Evolutionary conservation across 179 eudicot genomes (phyloP).

Genomic region (Camellia oleifera): DNA sequence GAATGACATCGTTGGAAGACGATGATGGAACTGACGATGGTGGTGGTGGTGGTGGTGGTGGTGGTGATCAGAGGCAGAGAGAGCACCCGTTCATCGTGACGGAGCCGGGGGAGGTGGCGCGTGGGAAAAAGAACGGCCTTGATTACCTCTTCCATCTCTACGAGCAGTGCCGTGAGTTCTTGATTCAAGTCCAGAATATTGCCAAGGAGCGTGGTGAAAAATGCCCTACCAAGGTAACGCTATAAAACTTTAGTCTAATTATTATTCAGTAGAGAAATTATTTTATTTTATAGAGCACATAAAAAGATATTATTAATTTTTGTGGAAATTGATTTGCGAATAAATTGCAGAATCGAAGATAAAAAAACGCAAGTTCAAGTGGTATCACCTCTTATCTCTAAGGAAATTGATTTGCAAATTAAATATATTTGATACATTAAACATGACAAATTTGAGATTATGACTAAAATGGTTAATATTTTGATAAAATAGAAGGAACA

Average conservation of each 20-base stretch:
- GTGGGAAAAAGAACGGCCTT: constrained; percentile 97
- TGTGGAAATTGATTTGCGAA: too few species aligned
- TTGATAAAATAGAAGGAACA: too few species aligned
- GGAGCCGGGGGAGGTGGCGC: constrained; percentile 98
- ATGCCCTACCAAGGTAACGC: constrained; percentile 86
- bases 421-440: too few species aligned
- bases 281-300: too few species aligned
- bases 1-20: constrained; percentile 25
- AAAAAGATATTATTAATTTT: too few species aligned
- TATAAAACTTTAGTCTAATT: not conserved
- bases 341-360: too few species aligned
- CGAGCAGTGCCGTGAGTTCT: constrained; percentile 91
- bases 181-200: constrained; percentile 81
- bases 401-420: too few species aligned
- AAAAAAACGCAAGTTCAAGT: too few species aligned
- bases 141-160: constrained; percentile 92
- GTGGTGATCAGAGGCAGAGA: constrained; percentile 60
- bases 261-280: too few species aligned
- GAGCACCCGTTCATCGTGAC: constrained; percentile 98
- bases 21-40: constrained; percentile 38
- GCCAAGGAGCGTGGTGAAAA: constrained; percentile 96
- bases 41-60: constrained; percentile 22
- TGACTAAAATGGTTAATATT: too few species aligned
- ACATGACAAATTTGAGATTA: too few species aligned
- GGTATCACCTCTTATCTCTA: too few species aligned